Evolutionary conservation across 108 stramenopile species (phyloP).

Genomic region (Cyclotella cryptica): DNA sequence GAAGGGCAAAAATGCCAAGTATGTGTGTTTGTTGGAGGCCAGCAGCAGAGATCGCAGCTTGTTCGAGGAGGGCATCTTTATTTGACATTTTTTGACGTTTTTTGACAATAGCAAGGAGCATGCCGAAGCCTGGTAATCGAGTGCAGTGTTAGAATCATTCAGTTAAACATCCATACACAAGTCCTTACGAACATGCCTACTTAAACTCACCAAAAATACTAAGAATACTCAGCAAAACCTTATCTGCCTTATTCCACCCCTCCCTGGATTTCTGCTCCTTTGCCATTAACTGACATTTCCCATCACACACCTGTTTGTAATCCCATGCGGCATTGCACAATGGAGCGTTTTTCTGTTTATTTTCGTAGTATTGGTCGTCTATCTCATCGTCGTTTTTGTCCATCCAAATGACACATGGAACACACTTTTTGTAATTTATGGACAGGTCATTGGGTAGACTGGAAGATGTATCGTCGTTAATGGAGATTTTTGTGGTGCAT

Average conservation of each 20-base stretch:
- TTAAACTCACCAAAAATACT: constrained; percentile 66
- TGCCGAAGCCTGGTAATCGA: constrained; percentile 49
- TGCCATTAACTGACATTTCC: constrained; percentile 62
- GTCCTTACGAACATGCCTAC: too few species aligned
- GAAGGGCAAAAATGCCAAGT: constrained; percentile 72
- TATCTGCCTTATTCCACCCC: constrained; percentile 83
- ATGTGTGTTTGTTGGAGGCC: constrained; percentile 84
- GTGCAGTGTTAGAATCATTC: not conserved
- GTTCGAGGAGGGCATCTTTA: constrained; percentile 87
- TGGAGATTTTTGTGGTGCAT: constrained; percentile 54
- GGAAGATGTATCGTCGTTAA: constrained; percentile 69
- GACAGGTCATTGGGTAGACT: constrained; percentile 68
- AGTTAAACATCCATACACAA: not conserved
- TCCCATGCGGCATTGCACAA: constrained; percentile 79
- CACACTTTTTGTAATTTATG: constrained; percentile 77
- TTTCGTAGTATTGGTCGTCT: constrained; percentile 84
- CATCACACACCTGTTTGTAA: constrained; percentile 61
- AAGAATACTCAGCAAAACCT: constrained; percentile 75
- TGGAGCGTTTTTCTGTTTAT: constrained; percentile 77
- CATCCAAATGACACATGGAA: constrained; percentile 84
- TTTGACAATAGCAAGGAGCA: constrained; percentile 72
- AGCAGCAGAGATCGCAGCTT: constrained; percentile 84
- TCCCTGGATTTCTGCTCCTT: constrained; percentile 47
- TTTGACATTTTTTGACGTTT: constrained; percentile 85
- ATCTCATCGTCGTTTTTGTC: constrained; percentile 80